Conservation (phyloP, 75 land plant species). For the Chamaecyparis obtusa region DNA sequence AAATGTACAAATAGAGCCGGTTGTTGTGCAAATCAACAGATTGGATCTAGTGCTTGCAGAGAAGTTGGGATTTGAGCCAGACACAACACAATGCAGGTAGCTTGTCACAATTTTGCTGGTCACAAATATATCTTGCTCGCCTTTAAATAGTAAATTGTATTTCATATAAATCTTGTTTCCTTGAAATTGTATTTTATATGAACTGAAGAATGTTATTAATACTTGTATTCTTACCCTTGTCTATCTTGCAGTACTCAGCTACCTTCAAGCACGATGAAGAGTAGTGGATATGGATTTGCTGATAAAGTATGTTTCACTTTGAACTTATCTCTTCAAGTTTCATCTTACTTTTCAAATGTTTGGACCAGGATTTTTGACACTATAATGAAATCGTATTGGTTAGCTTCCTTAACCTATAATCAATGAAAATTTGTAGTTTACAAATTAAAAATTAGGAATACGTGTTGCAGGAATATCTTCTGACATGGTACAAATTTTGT, state of each 20-base stretch:
- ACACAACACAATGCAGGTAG: constrained; percentile 37
- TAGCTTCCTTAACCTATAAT: not conserved
- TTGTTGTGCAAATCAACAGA: constrained; percentile 82
- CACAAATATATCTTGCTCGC: not conserved
- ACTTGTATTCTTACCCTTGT: not conserved
- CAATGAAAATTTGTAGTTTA: not conserved
- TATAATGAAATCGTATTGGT: not conserved
- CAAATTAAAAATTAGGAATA: not conserved
- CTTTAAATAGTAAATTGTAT: not conserved
- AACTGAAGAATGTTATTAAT: not conserved
- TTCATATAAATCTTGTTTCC: not conserved
- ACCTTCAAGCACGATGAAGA: constrained; percentile 50
- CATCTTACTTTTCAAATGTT: not conserved
- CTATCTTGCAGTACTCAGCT: constrained; percentile 41
- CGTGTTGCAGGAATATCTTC: not conserved
- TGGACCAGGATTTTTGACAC: not conserved
- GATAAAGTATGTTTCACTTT: constrained; percentile 66
- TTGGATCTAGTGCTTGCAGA: constrained; percentile 93
- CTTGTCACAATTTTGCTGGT: not conserved
- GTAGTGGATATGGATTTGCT: constrained; percentile 94
- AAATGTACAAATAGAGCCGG: constrained; percentile 91
- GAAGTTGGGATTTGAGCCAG: constrained; percentile 44
- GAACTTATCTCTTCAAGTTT: not conserved
- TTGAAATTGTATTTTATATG: not conserved
- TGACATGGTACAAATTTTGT: not conserved